A percentile compares a stretch with the other conserved stretches of the same genome.
Conservation (phyloP, 176 grass and related monocot species). For the Triticum timopheevii region DNA sequence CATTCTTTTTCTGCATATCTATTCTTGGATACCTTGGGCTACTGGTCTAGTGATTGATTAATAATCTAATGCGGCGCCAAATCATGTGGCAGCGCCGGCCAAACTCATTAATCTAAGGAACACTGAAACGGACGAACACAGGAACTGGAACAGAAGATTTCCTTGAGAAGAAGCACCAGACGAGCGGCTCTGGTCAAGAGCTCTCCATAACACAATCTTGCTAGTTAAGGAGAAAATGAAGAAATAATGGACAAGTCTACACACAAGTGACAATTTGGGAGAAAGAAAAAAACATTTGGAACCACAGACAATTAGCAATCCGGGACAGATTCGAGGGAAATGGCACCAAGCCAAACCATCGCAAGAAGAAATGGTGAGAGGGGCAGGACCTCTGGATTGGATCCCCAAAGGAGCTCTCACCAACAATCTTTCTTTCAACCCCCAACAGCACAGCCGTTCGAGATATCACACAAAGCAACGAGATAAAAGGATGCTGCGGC, state of each 20-base stretch:
- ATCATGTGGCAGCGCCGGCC: conserved; percentile 6
- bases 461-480: not conserved
- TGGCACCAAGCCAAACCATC: not conserved
- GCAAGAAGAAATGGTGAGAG: not conserved
- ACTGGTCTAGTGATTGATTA: conserved; percentile 25
- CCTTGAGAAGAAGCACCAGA: not conserved
- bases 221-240: not conserved
- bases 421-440: not conserved
- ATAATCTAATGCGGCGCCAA: not conserved
- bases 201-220: not conserved
- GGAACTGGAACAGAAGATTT: conserved; percentile 23
- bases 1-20: conserved; percentile 19
- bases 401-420: not conserved
- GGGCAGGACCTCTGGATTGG: not conserved
- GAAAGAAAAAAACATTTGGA: not conserved
- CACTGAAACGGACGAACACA: conserved; percentile 18
- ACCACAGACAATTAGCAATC: not conserved
- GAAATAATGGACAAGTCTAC: not conserved
- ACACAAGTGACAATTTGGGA: not conserved
- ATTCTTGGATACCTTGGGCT: conserved; percentile 25
- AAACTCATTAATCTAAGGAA: conserved; percentile 2
- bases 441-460: not conserved
- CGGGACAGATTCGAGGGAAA: not conserved
- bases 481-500: not conserved
- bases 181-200: not conserved